A percentile compares a stretch with the other conserved stretches of the same genome.
phyloP scores from a whole-genome alignment of 352 stramenopile species.

The Phytophthora cajani region DNA sequence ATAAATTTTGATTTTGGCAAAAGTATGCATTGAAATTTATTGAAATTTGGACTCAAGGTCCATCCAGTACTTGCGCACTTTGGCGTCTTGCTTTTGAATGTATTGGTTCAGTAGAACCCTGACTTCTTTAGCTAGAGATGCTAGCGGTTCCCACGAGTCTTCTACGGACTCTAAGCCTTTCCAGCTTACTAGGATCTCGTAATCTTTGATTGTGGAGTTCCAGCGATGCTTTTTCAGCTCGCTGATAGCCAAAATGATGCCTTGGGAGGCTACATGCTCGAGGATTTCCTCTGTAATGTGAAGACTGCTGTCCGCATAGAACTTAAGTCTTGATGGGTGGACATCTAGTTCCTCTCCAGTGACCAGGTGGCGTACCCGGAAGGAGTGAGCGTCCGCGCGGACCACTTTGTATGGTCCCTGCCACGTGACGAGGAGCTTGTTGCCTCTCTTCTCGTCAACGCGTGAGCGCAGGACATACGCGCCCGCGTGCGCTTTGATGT shows the following conservation, averaged over 20 bases:
- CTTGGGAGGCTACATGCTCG: constrained; percentile 6
- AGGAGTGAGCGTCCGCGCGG: constrained; percentile 7
- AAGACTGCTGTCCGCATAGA: constrained; percentile 13
- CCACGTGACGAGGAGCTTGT: constrained; percentile 18
- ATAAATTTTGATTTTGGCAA: no score
- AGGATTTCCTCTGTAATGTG: constrained; percentile 10
- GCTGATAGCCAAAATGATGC: constrained; percentile 4
- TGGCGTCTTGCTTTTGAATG: not conserved
- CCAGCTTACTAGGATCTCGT: not conserved
- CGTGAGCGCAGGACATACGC: constrained; percentile 13
- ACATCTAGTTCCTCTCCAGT: constrained; percentile 12
- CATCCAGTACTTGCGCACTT: not conserved
- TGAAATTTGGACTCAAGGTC: not conserved
- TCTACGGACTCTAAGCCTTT: not conserved
- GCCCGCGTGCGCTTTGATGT: no score
- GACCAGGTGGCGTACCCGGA: constrained; percentile 12
- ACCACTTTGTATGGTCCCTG: constrained; percentile 10
- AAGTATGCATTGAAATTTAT: no score
- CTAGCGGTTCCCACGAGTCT: not conserved
- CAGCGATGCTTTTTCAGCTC: not conserved
- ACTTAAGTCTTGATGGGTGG: constrained; percentile 10
- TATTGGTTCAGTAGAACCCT: not conserved
- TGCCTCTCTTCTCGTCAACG: constrained; percentile 7
- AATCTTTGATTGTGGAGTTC: not conserved
- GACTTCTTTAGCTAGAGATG: not conserved